phyloP scores from a whole-genome alignment of 2,329 filamentous ascomycete species.

The Hypoxylon sp. region DNA sequence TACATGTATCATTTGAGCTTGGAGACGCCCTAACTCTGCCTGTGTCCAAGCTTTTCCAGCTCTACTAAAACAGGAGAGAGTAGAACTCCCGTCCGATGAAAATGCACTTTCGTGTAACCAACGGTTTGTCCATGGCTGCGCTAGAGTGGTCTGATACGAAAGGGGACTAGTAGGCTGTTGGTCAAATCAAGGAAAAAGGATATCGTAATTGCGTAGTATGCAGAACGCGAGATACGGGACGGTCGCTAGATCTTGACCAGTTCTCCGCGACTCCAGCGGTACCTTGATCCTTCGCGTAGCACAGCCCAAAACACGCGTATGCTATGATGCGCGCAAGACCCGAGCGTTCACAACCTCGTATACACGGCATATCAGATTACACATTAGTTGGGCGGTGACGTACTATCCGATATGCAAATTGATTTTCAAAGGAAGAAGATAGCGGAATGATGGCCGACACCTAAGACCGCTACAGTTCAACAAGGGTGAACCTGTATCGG shows the following conservation, averaged over 20 bases:
- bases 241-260: slow-evolving; percentile 27
- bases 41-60: slow-evolving; percentile 11
- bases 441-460: neutral
- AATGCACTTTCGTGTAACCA: slow-evolving; percentile 7
- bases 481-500: slow-evolving; percentile 25
- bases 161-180: slow-evolving; percentile 16
- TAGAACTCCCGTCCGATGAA: slow-evolving; percentile 12
- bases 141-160: slow-evolving; percentile 20
- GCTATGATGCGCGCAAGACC: slow-evolving; percentile 15
- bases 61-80: slow-evolving; percentile 7
- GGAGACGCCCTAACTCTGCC: slow-evolving; percentile 27
- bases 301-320: slow-evolving; percentile 4
- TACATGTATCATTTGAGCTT: slow-evolving; percentile 12
- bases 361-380: slow-evolving; percentile 16
- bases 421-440: slow-evolving; percentile 5
- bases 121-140: slow-evolving; percentile 13
- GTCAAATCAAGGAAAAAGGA: slow-evolving; percentile 12
- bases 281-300: slow-evolving; percentile 13
- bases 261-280: slow-evolving; percentile 7
- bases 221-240: slow-evolving; percentile 22
- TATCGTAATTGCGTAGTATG: slow-evolving; percentile 3
- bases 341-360: slow-evolving; percentile 8
- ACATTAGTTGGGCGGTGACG: slow-evolving; percentile 9
- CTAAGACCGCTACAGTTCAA: slow-evolving; percentile 14
- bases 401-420: neutral